Evolutionary conservation across 306 rosid genomes (phyloP), one percentile per base, ranked within the genome.

Genomic region (Nissolia schottii): DNA sequence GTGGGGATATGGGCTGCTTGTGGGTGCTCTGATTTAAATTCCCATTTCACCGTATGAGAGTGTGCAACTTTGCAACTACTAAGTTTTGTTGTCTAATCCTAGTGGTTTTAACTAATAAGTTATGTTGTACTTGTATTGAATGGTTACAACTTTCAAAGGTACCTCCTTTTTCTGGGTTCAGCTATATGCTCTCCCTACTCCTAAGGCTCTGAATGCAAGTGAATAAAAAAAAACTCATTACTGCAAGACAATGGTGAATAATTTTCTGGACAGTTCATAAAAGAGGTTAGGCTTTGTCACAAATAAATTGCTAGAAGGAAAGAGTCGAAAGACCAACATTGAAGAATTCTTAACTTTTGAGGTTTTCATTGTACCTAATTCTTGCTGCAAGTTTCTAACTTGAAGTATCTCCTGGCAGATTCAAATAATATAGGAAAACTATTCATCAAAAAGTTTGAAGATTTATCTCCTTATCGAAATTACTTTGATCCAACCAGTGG

Each of bases 181-280:
- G 58, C 64, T 43, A 14, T 73, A 51, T 23, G 12, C 49, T 59
- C 25, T 45, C 5, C 55, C 40, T 54, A 40, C 31, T 31, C 56
- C 29, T 71, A 64, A 62, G 40, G 10, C 23, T 41, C 43, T 63
- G 60, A 40, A 22, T 70, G 49, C 70, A 56, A 67, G 46, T 67
- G 13, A n/a, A 22, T 66, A 64, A 64, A 43, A 14, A 49, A 11
- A 20, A 38, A 48, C 56, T 51, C 65, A 18, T 60, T 16, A 5
- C 61, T 50, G 7, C 50, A 35, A 37, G 29, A 50, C 3, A 8
- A 8, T n/a, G 16, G 6, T 70, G 13, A 24, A 35, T 57, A 35
- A 20, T 37, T 70, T 64, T 58, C 70, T 63, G 45, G 56, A 20
- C 35, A 69, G 49, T 32, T 51, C 45, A 10, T 38, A 45, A 16